These are phyloP conservation scores for Colletotrichum orbiculare DNA, from an alignment of 2,329 filamentous ascomycete genomes.

Conservation along the genomic window DNA sequence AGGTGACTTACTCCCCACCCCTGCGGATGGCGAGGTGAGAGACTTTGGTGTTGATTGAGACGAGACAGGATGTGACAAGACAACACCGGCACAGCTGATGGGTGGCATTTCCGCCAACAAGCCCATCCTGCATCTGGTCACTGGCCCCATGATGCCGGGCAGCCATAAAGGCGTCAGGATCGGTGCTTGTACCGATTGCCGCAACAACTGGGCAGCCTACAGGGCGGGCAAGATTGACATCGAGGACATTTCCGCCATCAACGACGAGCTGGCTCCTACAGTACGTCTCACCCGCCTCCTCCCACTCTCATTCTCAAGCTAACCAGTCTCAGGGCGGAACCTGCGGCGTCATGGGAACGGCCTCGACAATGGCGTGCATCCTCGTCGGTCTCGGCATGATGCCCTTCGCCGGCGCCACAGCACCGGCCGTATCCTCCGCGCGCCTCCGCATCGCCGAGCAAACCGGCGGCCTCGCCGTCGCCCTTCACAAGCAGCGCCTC, in stretches of 20 bases:
- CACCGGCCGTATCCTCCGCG: constrained; percentile 80
- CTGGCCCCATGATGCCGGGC: constrained; percentile 81
- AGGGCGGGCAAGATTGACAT: constrained; percentile 74
- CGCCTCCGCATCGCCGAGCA: constrained; percentile 85
- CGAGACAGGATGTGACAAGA: constrained; percentile 75
- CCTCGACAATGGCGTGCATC: constrained; percentile 88
- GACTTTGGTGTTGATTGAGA: not conserved
- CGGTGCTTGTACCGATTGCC: constrained; percentile 80
- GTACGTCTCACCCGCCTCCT: constrained; percentile 49
- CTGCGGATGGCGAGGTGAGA: constrained; percentile 1
- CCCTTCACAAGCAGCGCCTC: constrained; percentile 72
- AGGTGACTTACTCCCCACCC: constrained; percentile 51
- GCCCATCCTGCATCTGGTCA: constrained; percentile 74
- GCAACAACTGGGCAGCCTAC: constrained; percentile 78
- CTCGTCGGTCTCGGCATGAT: constrained; percentile 87
- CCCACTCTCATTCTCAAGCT: not conserved
- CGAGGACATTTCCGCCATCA: constrained; percentile 76
- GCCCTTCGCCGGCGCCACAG: constrained; percentile 80
- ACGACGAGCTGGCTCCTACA: constrained; percentile 79
- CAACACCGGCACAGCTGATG: constrained; percentile 79
- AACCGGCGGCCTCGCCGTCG: constrained; percentile 76
- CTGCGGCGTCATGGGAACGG: constrained; percentile 92
- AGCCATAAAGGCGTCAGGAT: constrained; percentile 72
- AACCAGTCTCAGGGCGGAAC: constrained; percentile 68
- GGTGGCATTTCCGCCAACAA: constrained; percentile 81